These are phyloP conservation scores for Colletotrichum costaricense DNA, from an alignment of 2,329 filamentous ascomycete species.

Conservation along the genomic window DNA sequence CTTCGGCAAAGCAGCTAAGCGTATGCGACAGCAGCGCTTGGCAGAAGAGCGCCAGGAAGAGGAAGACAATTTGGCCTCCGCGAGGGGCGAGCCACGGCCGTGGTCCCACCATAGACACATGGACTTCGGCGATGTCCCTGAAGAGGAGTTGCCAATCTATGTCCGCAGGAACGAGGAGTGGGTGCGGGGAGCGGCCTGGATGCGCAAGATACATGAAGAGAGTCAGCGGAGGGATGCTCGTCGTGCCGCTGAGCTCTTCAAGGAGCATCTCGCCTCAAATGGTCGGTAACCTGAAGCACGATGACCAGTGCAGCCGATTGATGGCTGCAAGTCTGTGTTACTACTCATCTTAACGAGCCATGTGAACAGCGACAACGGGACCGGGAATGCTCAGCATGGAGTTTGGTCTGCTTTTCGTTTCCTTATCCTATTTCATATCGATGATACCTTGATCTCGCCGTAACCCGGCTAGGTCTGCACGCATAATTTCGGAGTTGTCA, in stretches of 20 bases:
- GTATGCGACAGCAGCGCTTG: constrained; percentile 47
- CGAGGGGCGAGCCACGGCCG: constrained; percentile 38
- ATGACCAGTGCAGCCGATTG: neutral
- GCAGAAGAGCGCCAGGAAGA: constrained; percentile 34
- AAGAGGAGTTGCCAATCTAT: constrained; percentile 55
- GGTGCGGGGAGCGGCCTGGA: constrained; percentile 53
- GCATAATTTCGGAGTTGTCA: neutral
- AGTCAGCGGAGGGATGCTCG: constrained; percentile 9
- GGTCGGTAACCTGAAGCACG: neutral
- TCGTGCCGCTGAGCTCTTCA: constrained; percentile 9
- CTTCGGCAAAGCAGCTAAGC: constrained; percentile 57
- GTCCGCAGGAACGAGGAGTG: constrained; percentile 58
- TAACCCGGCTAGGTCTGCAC: neutral
- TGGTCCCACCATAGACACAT: constrained; percentile 41
- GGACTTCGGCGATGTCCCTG: constrained; percentile 52
- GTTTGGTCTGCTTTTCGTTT: neutral
- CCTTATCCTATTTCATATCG: neutral
- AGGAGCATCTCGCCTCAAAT: constrained; percentile 11
- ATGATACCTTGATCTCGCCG: constrained; percentile 9
- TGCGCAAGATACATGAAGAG: constrained; percentile 46
- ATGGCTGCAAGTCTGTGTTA: neutral
- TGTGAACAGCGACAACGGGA: neutral
- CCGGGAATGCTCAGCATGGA: neutral
- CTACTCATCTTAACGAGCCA: neutral
- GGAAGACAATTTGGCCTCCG: neutral